These are phyloP conservation scores for Cyclotella sp. DNA, from an alignment of 108 stramenopile genomes.

Conservation along the genomic window DNA sequence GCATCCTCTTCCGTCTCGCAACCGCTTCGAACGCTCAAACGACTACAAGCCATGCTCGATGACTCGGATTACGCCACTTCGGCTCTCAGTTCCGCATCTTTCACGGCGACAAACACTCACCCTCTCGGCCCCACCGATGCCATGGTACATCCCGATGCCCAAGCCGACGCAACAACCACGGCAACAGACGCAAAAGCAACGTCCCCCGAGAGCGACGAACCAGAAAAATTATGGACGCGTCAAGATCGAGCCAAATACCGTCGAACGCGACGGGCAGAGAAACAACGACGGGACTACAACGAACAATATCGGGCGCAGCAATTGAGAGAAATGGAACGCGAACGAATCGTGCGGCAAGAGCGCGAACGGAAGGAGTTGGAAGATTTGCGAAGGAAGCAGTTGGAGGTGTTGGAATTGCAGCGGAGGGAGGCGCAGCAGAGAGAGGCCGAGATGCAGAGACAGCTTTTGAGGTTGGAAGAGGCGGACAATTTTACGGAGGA, in stretches of 20 bases:
- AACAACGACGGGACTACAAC: slow-evolving; percentile 38
- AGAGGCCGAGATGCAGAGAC: slow-evolving; percentile 49
- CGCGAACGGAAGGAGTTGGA: slow-evolving; percentile 47
- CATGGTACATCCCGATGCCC: background rate
- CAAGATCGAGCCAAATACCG: slow-evolving; percentile 84
- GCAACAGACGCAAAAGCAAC: no score
- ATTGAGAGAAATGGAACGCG: slow-evolving; percentile 43
- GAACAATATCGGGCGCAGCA: slow-evolving; percentile 34
- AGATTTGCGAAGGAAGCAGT: slow-evolving; percentile 31
- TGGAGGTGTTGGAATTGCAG: slow-evolving; percentile 33
- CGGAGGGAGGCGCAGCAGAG: slow-evolving; percentile 46
- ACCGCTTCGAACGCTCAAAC: slow-evolving; percentile 76
- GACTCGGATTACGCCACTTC: slow-evolving; percentile 84
- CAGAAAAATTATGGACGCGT: slow-evolving; percentile 77
- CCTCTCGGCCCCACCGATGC: slow-evolving; percentile 6
- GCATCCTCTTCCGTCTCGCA: slow-evolving; percentile 47
- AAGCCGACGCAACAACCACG: slow-evolving; percentile 5
- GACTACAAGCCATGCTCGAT: slow-evolving; percentile 86
- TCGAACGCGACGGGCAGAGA: slow-evolving; percentile 45
- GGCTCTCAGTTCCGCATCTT: slow-evolving; percentile 27
- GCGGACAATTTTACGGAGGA: slow-evolving; percentile 58
- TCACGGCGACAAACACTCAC: slow-evolving; percentile 2
- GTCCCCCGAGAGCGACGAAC: no score
- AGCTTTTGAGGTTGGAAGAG: slow-evolving; percentile 46
- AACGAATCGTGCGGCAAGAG: slow-evolving; percentile 47